These are phyloP conservation scores for Puccinia coronata DNA, from an alignment of 1,284 basidiomycete species.

Conservation along the genomic window DNA sequence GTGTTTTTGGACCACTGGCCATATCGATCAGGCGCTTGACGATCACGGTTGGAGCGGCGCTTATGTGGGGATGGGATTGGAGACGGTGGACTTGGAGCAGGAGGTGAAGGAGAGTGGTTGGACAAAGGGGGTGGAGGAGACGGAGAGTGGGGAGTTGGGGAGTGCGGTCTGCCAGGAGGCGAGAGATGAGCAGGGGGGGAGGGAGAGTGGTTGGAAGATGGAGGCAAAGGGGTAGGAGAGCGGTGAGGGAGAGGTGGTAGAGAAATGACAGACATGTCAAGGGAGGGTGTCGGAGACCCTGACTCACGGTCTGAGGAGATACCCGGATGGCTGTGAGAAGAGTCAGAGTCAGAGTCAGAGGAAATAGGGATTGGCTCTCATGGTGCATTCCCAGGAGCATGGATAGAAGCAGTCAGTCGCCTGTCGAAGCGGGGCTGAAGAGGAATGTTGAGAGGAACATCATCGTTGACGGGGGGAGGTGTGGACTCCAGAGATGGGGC, in stretches of 20 bases:
- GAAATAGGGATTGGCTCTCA: neutral
- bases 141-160: no score
- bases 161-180: neutral
- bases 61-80: no score
- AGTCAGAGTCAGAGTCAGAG: neutral
- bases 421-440: neutral
- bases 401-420: neutral
- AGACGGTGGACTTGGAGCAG: no score
- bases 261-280: conserved; percentile 1
- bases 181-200: no score
- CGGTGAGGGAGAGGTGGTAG: neutral
- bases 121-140: neutral
- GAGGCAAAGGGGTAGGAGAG: neutral
- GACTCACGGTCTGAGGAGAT: neutral
- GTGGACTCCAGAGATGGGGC: neutral
- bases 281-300: neutral
- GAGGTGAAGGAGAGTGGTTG: neutral
- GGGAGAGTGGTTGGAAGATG: no score
- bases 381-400: neutral
- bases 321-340: neutral
- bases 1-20: conserved; percentile 9
- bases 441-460: neutral
- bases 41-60: neutral
- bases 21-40: neutral
- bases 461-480: neutral